phyloP scores from a whole-genome alignment of 371 early-diverging fungal species.

The Mucor ambiguus region DNA sequence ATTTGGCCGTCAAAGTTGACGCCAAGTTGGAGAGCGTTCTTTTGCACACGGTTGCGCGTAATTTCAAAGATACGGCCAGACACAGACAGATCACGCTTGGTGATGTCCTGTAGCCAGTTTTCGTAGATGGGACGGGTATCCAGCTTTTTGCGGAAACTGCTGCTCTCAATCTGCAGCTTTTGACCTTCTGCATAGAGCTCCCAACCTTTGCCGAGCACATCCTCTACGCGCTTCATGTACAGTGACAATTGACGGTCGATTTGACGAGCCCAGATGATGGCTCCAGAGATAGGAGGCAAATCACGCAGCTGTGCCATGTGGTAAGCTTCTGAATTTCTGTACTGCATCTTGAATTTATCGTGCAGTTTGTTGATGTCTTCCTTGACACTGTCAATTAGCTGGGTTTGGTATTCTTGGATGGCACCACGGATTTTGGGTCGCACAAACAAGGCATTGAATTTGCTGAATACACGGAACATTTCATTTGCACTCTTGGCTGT shows the following conservation, averaged over 20 bases:
- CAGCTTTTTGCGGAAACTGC: constrained; percentile 90
- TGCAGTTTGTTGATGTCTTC: constrained; percentile 94
- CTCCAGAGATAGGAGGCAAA: constrained; percentile 91
- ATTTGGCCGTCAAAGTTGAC: constrained; percentile 95
- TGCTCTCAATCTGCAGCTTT: constrained; percentile 88
- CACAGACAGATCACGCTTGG: constrained; percentile 82
- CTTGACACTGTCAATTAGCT: constrained; percentile 96
- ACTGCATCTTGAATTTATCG: constrained; percentile 94
- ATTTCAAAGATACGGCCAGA: constrained; percentile 94
- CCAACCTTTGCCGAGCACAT: constrained; percentile 98
- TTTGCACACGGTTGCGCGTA: constrained; percentile 81
- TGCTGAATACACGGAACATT: constrained; percentile 99
- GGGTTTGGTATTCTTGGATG: constrained; percentile 98
- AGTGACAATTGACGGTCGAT: constrained; percentile 95
- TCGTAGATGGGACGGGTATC: constrained; percentile 91
- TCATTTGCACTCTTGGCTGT: constrained; percentile 96
- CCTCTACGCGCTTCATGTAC: constrained; percentile 97
- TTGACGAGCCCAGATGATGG: constrained; percentile 97
- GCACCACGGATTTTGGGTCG: constrained; percentile 98
- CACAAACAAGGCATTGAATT: constrained; percentile 98
- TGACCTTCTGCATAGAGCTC: constrained; percentile 96
- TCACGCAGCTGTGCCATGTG: constrained; percentile 93
- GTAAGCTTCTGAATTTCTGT: constrained; percentile 86
- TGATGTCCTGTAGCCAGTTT: constrained; percentile 90
- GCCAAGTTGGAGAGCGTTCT: constrained; percentile 77